Evolutionary conservation across 495 filamentous ascomycete genomes (phyloP), one percentile per base, ranked within the genome.

Genomic region (Annulohypoxylon stygium): DNA sequence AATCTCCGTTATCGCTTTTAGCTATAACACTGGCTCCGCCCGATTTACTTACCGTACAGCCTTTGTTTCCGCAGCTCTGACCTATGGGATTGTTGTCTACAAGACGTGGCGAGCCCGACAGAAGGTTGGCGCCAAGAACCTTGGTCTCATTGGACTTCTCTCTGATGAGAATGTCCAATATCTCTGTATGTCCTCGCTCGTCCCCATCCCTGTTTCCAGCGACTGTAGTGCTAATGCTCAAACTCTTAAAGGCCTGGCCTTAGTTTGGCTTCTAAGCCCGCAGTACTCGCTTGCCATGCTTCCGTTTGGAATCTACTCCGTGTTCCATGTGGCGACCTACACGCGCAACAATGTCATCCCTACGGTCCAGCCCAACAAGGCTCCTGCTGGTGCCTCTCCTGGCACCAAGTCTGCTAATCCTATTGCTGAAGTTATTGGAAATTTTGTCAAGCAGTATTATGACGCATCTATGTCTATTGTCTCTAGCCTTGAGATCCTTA

Each of bases 51-150:
- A 99, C 81, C 94, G 97, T 72, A 86, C 92, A 37, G 92, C 94
- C 45, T 99, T 98, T 80, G 62, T 97, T 63, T 89, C 93, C 7
- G 96, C 96, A 0, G 93, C 94, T 11, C 88, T 88, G 30, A 98
- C 96, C 2, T 99, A 99, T 82, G 96, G 97, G 71, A 98, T 99
- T 68, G 96, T 99, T 18, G 97, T 98, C n/a, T 98, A 97, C 87
- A 99, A 99, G 88, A 93, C 93, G 59, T 95, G 92, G 83, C 90
- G 95, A 65, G 92, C 96, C 67, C 90, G 93, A 65, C 86, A 91
- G 69, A 88, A 89, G 81, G 83, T 88, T 55, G 90, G 90, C 55
- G 86, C 84, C 63, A 86, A 84, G 77, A 83, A 84, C 69, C 82
- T 83, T 45, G 88, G 90, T 70, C 79, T 83, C 26, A 33, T 94